Base-by-base conservation (phyloP, 768 basidiomycete species). In the Boletus reticuloceps region DNA sequence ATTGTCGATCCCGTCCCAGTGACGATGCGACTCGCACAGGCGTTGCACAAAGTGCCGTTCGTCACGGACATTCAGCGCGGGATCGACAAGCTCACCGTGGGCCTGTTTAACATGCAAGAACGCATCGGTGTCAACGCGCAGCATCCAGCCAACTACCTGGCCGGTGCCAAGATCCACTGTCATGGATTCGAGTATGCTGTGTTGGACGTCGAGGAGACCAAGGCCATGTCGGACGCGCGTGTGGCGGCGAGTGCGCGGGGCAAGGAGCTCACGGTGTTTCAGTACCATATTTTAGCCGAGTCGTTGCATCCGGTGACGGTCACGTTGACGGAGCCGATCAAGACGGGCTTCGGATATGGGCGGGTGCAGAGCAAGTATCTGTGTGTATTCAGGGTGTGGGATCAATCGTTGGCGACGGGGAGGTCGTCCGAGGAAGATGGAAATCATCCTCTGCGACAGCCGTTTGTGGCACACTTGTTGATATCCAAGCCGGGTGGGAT, bases 331-430 rank as follows among this genome's bases (percentile, higher is more conserved):
- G 63, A 64, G 45, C 63, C 57, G 19, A 59, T 64, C 56, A 32
- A 53, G n/a, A 62, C 56, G 19, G 63, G 63, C 7, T 56, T 53
- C 37, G 63, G 63, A 27, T 27, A 38, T 1, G 63, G 63, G 32
- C 59, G 60, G n/a, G 1, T 64, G 4, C 34, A 53, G 44, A 56
- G 52, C 53, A 49, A 39, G 50, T 64, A 58, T 37, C 0, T 64
- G 50, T 64, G 59, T 20, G 25, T 64, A 31, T 58, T 64, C 47
- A 55, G 63, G 41, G 51, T 58, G n/a, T 64, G 63, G 63, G 63
- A 64, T 5, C 56, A 54, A 7, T 64, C 63, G 9, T 34, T 64
- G 29, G 29, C 29, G 29, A 7, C 29, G 8, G 29, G 29, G 29
- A 8, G 27, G 27, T 29, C 27, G 27, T 29, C 27, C 27, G 29